Evolutionary conservation across 306 rosid genomes (phyloP).

Genomic region (Vigna reflexopilosa): DNA sequence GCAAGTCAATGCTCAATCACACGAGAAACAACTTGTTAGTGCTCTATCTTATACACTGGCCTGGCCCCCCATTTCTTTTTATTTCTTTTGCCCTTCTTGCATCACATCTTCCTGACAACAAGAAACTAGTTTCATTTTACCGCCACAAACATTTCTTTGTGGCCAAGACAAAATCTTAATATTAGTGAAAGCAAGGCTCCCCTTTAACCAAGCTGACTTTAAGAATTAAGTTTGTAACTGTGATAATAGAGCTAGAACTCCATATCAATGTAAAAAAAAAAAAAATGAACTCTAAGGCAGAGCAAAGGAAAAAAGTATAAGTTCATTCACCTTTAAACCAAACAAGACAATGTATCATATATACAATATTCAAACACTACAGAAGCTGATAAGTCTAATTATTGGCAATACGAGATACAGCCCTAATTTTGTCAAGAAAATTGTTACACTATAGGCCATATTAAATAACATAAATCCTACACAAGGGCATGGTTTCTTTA

Average conservation of each 20-base stretch:
- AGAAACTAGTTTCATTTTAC: slow-evolving; percentile 39
- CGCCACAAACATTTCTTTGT: slow-evolving; percentile 2
- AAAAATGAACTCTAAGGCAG: slow-evolving; percentile 2
- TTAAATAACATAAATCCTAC: slow-evolving; percentile 22
- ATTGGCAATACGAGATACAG: slow-evolving; percentile 26
- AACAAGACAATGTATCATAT: slow-evolving; percentile 3
- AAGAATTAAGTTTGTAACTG: slow-evolving; percentile 34
- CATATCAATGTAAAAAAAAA: not conserved
- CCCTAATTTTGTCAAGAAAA: slow-evolving; percentile 27
- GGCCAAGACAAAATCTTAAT: slow-evolving; percentile 21
- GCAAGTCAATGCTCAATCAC: slow-evolving; percentile 31
- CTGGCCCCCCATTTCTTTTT: slow-evolving; percentile 9
- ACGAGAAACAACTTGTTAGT: slow-evolving; percentile 23
- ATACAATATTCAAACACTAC: slow-evolving; percentile 36
- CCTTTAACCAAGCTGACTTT: slow-evolving; percentile 14
- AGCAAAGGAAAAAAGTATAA: slow-evolving; percentile 7
- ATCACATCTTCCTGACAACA: slow-evolving; percentile 20
- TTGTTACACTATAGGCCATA: slow-evolving; percentile 9
- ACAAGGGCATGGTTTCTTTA: slow-evolving; percentile 4
- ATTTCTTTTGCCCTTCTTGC: not conserved
- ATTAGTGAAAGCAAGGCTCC: slow-evolving; percentile 32
- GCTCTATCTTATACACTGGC: slow-evolving; percentile 30
- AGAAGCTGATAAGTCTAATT: slow-evolving; percentile 16
- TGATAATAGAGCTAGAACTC: slow-evolving; percentile 8
- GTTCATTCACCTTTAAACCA: slow-evolving; percentile 22